phyloP scores from a whole-genome alignment of 163 green algal species.

The Trebouxiophyceae sp. region DNA sequence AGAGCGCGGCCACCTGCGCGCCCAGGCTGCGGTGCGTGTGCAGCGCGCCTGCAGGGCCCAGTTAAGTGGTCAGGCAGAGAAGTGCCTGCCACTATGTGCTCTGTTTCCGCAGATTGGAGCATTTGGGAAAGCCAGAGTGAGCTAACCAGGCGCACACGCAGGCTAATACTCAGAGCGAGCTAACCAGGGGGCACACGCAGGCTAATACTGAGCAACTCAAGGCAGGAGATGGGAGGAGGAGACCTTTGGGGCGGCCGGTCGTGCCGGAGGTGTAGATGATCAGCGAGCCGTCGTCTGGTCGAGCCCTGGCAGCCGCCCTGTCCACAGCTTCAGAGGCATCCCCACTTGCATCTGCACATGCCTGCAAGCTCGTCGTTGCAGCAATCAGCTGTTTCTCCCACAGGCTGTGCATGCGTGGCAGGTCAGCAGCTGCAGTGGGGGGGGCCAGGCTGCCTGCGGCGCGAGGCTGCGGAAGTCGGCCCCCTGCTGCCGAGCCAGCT shows the following conservation, averaged over 20 bases:
- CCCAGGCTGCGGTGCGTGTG: slow-evolving; percentile 66
- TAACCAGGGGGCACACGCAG: too few species aligned
- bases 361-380: too few species aligned
- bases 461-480: slow-evolving; percentile 14
- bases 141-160: neutral
- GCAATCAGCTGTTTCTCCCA: neutral
- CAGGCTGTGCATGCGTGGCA: neutral
- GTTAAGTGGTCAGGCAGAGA: too few species aligned
- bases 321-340: neutral
- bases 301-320: neutral
- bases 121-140: neutral
- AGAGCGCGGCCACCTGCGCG: slow-evolving; percentile 62
- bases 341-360: neutral
- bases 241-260: slow-evolving; percentile 89
- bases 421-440: neutral
- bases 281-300: slow-evolving; percentile 47
- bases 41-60: slow-evolving; percentile 41
- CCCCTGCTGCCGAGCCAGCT: slow-evolving; percentile 7
- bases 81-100: too few species aligned
- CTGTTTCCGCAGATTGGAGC: too few species aligned
- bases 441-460: neutral
- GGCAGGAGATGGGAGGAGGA: slow-evolving; percentile 3
- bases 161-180: too few species aligned
- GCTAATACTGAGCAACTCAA: too few species aligned
- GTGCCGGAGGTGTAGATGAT: slow-evolving; percentile 98